Base-by-base conservation (phyloP, 2,329 filamentous ascomycete genomes). In the Nothopassalora personata region DNA sequence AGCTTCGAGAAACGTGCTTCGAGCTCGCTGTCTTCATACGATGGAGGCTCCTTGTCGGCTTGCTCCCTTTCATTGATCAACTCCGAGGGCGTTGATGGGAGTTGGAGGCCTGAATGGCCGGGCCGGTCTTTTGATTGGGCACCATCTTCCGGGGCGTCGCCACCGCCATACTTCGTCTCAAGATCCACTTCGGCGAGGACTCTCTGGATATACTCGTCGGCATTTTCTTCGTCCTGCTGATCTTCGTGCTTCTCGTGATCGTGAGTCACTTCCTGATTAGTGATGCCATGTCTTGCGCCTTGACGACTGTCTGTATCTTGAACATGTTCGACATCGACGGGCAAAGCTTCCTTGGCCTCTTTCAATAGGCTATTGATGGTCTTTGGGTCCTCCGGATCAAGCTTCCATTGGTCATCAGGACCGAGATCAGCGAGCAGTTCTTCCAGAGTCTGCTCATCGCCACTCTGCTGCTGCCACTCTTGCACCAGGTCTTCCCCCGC, bases 151-250 rank as follows among this genome's bases (percentile, higher is more conserved):
- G 64, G 60, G 6, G 59, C 28, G 1, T 51, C 7, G 27, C 10
- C 27, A 1, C 34, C 47, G n/a, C 68, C 70, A 57, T 77, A 74
- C 62, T 76, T 77, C 56, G 66, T 71, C 52, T 76, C 74, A 11
- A 79, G 63, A 5, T 77, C 77, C 5, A 80, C 64, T 61, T 79
- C 77, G 6, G 77, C 77, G 55, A 80, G 74, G 7, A 80, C 72
- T 49, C 72, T 70, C 43, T 77, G 72, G 39, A 80, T 76, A 19
- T 79, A 74, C 19, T 79, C 77, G 39, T 79, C 74, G 10, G 77
- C 76, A 53, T 77, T 77, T 62, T 72, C 60, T 50, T 74, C 70
- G 47, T 74, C 73, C 33, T 63, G 60, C 46, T 66, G 53, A 45
- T 73, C 72, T 54, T 70, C 61, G 1, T 49, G 50, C 39, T 66